Percentiles rank a stretch among this genome's conserved stretches.
These are phyloP conservation scores for Tulasnella sp. DNA, from an alignment of 768 basidiomycete species.

Conservation along the genomic window DNA sequence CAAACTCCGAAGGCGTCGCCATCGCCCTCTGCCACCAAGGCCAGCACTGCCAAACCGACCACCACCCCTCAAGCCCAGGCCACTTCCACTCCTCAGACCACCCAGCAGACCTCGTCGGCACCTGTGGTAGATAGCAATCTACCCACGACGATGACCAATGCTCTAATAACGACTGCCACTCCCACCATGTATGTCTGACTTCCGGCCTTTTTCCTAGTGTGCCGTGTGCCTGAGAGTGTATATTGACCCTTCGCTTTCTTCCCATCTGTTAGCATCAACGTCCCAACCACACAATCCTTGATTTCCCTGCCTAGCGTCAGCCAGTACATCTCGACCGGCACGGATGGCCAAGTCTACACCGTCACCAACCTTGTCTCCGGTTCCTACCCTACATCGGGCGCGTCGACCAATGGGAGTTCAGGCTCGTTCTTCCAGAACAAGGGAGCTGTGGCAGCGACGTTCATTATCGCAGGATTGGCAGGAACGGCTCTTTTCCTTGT, in stretches of 20 bases:
- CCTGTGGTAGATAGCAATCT: neutral
- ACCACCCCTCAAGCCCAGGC: neutral
- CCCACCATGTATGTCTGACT: neutral
- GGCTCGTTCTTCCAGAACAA: conserved; percentile 51
- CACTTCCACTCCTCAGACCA: neutral
- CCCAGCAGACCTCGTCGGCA: neutral
- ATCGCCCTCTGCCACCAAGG: neutral
- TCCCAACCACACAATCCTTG: neutral
- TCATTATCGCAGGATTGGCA: conserved; percentile 58
- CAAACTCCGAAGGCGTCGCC: neutral
- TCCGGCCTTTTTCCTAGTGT: neutral
- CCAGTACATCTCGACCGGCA: neutral
- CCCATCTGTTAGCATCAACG: neutral
- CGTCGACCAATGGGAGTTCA: neutral
- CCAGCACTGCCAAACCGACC: neutral
- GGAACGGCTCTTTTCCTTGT: conserved; percentile 40
- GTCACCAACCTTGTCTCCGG: conserved; percentile 3
- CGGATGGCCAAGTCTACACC: conserved; percentile 10
- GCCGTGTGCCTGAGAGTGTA: neutral
- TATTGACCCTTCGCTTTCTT: neutral
- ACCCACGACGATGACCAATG: neutral
- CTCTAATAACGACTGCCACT: neutral
- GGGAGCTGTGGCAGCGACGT: conserved; percentile 60
- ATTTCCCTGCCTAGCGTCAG: neutral
- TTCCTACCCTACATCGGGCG: neutral